Conservation (phyloP, 176 grass and related monocot genomes). For the Oryza glumipatula region DNA sequence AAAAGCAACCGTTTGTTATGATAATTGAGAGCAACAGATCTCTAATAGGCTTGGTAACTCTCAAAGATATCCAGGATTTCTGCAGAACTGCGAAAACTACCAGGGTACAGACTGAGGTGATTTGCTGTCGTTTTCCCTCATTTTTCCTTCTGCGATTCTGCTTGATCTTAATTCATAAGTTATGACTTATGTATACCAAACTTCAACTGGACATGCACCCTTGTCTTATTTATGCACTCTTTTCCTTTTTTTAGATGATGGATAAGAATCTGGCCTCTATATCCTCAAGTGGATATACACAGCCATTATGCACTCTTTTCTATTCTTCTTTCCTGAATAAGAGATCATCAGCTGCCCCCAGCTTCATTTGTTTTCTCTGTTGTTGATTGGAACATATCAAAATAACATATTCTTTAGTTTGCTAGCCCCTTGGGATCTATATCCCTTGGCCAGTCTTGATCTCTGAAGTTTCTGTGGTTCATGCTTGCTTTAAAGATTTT, state of each 20-base stretch:
- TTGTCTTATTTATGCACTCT: constrained; percentile 20
- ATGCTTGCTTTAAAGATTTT: neutral
- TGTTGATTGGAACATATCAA: neutral
- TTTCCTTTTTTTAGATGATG: neutral
- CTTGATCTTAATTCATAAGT: constrained; percentile 17
- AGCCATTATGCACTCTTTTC: neutral
- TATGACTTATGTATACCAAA: neutral
- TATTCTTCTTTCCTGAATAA: no score
- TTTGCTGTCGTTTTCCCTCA: neutral
- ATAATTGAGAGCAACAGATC: constrained; percentile 49
- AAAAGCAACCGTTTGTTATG: constrained; percentile 72
- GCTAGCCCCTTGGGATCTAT: neutral
- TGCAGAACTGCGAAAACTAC: constrained; percentile 43
- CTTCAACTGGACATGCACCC: neutral
- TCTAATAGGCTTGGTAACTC: constrained; percentile 60
- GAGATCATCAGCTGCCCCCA: neutral
- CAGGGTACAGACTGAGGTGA: constrained; percentile 46
- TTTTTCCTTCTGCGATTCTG: neutral
- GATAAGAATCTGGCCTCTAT: no score
- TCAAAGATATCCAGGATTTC: constrained; percentile 77
- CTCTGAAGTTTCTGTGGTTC: constrained; percentile 8
- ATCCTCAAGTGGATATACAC: no score
- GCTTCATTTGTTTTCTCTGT: neutral
- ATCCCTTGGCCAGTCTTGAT: neutral
- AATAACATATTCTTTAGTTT: neutral